Conservation (phyloP, 176 grass and related monocot genomes). For the Hordeum vulgare region MorexV3_pseudomolecules_assembly NC_058519.1:613272569-613273068, state of each 20-base stretch:
- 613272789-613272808: background rate
- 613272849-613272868: constrained; percentile 57
- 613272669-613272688: background rate
- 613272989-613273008: constrained; percentile 53
- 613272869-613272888: constrained; percentile 64
- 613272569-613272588: background rate
- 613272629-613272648: background rate
- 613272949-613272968: background rate
- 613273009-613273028: constrained; percentile 78
- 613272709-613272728: background rate
- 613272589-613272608: background rate
- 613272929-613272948: constrained; percentile 24
- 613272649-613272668: background rate
- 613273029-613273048: constrained; percentile 84
- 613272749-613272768: constrained; percentile 91
- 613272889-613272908: constrained; percentile 51
- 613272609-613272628: background rate
- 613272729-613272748: constrained; percentile 94
- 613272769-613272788: constrained; percentile 35
- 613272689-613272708: background rate
- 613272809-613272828: constrained; percentile 70
- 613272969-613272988: constrained; percentile 70
- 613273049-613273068: constrained; percentile 60
- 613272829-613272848: constrained; percentile 82
- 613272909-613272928: constrained; percentile 77